Percentiles rank a stretch among this genome's conserved stretches.
Conservation (phyloP, 441 rosid genomes). For the Rhodomyrtus psidioides region DNA sequence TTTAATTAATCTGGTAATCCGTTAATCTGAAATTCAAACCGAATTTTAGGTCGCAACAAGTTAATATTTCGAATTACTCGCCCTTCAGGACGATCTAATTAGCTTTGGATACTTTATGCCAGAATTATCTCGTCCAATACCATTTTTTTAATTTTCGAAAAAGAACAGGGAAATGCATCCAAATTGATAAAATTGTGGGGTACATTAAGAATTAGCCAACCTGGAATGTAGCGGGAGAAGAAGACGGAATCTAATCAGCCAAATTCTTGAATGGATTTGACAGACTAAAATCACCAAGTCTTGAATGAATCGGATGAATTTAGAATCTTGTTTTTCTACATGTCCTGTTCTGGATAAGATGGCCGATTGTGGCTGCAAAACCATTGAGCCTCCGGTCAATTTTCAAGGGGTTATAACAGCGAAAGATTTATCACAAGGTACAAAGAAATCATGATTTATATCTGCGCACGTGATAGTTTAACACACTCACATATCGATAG, state of each 20-base stretch:
- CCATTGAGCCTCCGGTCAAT: background rate
- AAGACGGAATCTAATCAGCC: background rate
- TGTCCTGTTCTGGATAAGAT: background rate
- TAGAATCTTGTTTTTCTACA: background rate
- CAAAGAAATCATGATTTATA: background rate
- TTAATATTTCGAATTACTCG: background rate
- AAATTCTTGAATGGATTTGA: background rate
- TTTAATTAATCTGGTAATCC: too few relatives aligned
- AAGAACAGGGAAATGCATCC: background rate
- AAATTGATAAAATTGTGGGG: background rate
- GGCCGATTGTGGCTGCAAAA: background rate
- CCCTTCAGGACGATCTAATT: background rate
- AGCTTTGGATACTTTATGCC: background rate
- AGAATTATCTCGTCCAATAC: background rate
- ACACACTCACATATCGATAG: too few relatives aligned
- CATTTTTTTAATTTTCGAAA: background rate
- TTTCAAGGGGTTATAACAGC: background rate
- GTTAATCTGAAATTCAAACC: too few relatives aligned
- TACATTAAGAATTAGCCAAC: background rate
- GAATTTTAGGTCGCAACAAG: too few relatives aligned
- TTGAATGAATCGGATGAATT: background rate
- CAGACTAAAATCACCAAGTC: background rate
- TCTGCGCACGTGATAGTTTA: background rate
- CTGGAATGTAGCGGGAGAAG: background rate
- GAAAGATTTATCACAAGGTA: too few relatives aligned